These are phyloP conservation scores for Cladorrhinum samala DNA, from an alignment of 495 filamentous ascomycete species.

Conservation along the genomic window DNA sequence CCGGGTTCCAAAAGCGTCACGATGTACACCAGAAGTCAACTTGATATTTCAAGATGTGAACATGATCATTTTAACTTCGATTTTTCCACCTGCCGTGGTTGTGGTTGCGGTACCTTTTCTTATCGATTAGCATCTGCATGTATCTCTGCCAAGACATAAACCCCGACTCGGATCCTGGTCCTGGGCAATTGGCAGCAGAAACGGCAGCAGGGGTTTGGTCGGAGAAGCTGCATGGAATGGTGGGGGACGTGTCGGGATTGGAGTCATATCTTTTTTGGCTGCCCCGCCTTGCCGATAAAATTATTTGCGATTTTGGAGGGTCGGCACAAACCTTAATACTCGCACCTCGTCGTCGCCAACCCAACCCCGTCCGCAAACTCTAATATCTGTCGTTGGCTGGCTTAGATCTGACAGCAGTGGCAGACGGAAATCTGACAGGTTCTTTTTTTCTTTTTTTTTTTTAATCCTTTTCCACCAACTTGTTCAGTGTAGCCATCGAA, in stretches of 20 bases:
- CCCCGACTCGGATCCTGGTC: neutral
- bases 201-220: neutral
- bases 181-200: neutral
- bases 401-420: no score
- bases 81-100: no score
- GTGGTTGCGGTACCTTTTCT: no score
- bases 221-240: constrained; percentile 4
- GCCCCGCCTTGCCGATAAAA: constrained; percentile 17
- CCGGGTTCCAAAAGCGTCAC: no score
- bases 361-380: neutral
- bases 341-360: neutral
- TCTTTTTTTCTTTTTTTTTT: no score
- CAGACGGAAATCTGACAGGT: no score
- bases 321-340: neutral
- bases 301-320: neutral
- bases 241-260: constrained; percentile 13
- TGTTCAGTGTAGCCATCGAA: no score
- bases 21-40: no score
- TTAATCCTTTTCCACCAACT: no score
- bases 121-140: neutral
- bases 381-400: no score
- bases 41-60: no score
- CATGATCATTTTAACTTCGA: no score
- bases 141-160: constrained; percentile 1
- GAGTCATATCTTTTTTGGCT: constrained; percentile 2